Conservation (phyloP, 139 green algal species). For the Parachlorella kessleri region DNA sequence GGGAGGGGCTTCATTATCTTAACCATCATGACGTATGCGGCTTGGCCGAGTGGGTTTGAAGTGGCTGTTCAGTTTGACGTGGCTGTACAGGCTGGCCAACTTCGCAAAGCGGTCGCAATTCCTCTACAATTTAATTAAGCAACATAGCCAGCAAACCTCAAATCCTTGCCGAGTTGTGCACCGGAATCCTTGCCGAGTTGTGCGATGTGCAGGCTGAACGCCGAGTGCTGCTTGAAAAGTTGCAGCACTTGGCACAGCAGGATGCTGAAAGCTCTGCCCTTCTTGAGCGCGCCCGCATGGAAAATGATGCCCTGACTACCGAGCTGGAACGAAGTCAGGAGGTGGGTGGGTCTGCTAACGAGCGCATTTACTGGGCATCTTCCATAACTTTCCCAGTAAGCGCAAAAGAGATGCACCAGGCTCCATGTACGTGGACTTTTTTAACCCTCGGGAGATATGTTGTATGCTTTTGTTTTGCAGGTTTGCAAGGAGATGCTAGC, state of each 20-base stretch:
- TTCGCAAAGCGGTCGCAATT: too few relatives aligned
- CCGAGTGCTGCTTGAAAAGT: conserved; percentile 2
- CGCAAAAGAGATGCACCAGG: too few relatives aligned
- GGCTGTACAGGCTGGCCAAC: neutral
- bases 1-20: too few relatives aligned
- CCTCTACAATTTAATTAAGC: too few relatives aligned
- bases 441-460: neutral
- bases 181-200: too few relatives aligned
- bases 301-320: conserved; percentile 11
- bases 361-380: neutral
- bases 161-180: too few relatives aligned
- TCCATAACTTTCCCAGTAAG: neutral
- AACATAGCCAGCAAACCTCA: too few relatives aligned
- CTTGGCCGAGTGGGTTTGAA: too few relatives aligned
- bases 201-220: conserved; percentile 9
- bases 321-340: conserved; percentile 26
- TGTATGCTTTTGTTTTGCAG: neutral
- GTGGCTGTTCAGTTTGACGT: neutral
- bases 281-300: neutral
- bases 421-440: neutral
- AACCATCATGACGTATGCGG: too few relatives aligned
- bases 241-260: conserved; percentile 1
- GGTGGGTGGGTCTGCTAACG: neutral
- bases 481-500: conserved; percentile 24
- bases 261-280: conserved; percentile 1